Evolutionary conservation across 2,329 filamentous ascomycete genomes (phyloP), one percentile per base, ranked within the genome.

Genomic region (Beauveria pseudobassiana): DNA sequence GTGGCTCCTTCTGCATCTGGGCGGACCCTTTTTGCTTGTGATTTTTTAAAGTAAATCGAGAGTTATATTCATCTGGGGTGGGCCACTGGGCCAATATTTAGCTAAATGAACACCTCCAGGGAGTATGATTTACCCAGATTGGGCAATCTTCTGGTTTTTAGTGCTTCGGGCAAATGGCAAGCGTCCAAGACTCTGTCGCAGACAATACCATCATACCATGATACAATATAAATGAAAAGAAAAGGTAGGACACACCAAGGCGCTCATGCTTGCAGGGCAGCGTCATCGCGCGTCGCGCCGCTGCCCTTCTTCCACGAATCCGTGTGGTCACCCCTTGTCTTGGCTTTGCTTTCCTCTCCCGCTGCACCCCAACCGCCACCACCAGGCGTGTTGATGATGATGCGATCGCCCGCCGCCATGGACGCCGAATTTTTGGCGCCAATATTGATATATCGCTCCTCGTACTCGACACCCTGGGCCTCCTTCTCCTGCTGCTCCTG

Each of bases 361-460:
- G 79, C 76, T 45, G 73, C 73, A 0, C 89, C 89, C 88, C 89
- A 93, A 0, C 87, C 90, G 48, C 90, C 90, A 59, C 90, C 90
- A 34, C 90, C 90, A 3, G 90, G 90, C 5, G 90, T 93, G 65
- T 81, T 81, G 20, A 95, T 79, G 61, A 93, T 89, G 69, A 93
- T 91, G 7, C 89, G 78, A 70, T 95, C 90, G 0, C 90, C 90
- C 1, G 86, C 79, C 69, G 85, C 80, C 88, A 93, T 92, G 14
- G 82, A 80, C 14, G 89, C 89, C 28, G 86, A 91, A 67, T 93
- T 93, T 79, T 93, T 93, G 1, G 85, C 88, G 0, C 89, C 89
- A 45, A 93, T 71, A 68, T 90, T 92, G 69, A 93, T 87, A 57
- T 80, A 78, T 45, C 87, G 77, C 71, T 87, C 81, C 71, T 86